Evolutionary conservation across 306 rosid genomes (phyloP), one percentile per base, ranked within the genome.

Genomic region (Cicer yamashitae): DNA sequence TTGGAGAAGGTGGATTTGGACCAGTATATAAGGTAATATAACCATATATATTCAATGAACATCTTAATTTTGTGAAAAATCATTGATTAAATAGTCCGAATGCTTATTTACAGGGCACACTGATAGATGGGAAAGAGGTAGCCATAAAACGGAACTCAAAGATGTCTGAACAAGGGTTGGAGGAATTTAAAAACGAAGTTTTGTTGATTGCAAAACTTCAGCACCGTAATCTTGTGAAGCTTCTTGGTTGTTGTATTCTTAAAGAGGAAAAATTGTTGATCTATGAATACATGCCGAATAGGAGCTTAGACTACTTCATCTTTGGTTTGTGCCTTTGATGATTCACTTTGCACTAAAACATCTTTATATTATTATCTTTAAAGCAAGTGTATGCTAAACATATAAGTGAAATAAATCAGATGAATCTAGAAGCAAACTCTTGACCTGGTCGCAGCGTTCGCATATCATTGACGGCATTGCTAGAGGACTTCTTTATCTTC

Each of bases 1-100:
- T 87, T 2, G 88, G 90, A 17, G 79, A 81, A 78, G 87, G 84
- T 59, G 89, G 91, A 54, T 87, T 80, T 38, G 90, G 90, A 68
- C 22, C 81, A n/a, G 88, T 87, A 1, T 82, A 87, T 71, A 82
- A 64, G 88, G 90, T 84, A 73, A 45, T 58, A 20, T 12, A 56
- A 44, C 18, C 48, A 45, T 45, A 18, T 40, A 2, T 4, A 30
- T 30, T 30, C 8, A 76, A 15, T 7, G 14, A n/a, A 22, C 13
- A 78, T 61, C 6, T 30, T 47, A 7, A 22, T 71, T 62, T 77
- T 51, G 50, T 61, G 2, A 52, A 8, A 18, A 0, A 7, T 1
- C 34, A 2, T 46, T 68, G 46, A 37, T 5, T 25, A 17, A 15
- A 14, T 7, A 17, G 50, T 17, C 7, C 40, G 13, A 7, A 47